Base-by-base conservation (phyloP, 2,329 filamentous ascomycete species). In the Fusarium redolens region DNA sequence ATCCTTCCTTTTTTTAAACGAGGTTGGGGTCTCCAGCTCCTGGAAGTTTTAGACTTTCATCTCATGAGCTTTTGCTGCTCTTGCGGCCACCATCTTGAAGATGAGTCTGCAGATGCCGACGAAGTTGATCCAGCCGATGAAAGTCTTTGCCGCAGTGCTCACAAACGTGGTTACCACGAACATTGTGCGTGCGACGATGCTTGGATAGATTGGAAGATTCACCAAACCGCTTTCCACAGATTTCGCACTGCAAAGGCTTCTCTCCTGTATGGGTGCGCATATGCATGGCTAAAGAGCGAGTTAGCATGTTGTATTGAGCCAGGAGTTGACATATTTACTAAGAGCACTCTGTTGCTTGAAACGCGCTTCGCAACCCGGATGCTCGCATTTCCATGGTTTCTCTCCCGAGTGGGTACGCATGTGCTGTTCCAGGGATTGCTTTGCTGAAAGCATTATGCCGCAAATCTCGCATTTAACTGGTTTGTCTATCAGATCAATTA, bases 321-420 rank as follows among this genome's bases (percentile, higher is more conserved):
- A 40, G n/a, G 7, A 13, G 51, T 55, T 8, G 1, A 17, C 3
- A 7, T 37, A 82, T 87, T 76, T 86, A 91, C 89, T 92, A 28
- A 91, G 82, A 28, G 91, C 90, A 70, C 89, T 92, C 71, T 92
- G 90, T 69, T 92, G 90, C 58, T 91, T 90, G 76, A 93, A 93
- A 0, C 84, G 83, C 77, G 90, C 90, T 28, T 79, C 81, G 71
- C 90, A 92, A 40, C 84, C 85, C 7, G 79, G 75, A 31, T 78
- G 79, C 14, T 81, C 78, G 77, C 91, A 93, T 44, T 85, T 81
- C 81, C 89, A 91, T 31, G 91, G 91, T 69, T 89, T 91, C 68
- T 89, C 87, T 43, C 90, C 89, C 0, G 90, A 91, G 75, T 93
- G 92, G 4, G 88, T 92, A 22, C 90, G 87, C 77, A 89, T 85